Base-by-base conservation (phyloP, 2,329 filamentous ascomycete genomes). In the Penicillium sp. region DNA sequence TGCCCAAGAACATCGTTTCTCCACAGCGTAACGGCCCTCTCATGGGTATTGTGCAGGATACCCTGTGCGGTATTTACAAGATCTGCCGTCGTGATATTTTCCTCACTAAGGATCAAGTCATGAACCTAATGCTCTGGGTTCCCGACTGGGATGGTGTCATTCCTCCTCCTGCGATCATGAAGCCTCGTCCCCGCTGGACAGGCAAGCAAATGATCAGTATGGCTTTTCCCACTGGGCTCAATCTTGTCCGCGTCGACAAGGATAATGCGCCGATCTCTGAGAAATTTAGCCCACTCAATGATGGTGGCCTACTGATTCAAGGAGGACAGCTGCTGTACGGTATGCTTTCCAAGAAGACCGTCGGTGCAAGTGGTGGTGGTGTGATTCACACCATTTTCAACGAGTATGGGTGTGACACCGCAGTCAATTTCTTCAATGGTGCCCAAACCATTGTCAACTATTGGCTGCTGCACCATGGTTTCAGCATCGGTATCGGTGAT, bases 31-130 rank as follows among this genome's bases (percentile, higher is more conserved):
- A 99, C 79, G 91, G 92, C 59, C 96, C 95, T 51, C 84, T 99
- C 59, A 99, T 99, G 96, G 96, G 96, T 87, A 98, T 99, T 69
- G 95, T 99, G 25, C 95, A 99, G 77, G 95, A 99, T 78, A 97
- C 94, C 26, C 84, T 99, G 61, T 95, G 93, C 68, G 95, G 96
- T 79, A 89, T 93, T 46, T 99, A 97, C 86, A 99, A 99, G 82
- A 88, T 99, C 69, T 97, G 91, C 71, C 90, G 93, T 70, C 89
- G 93, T 75, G 95, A 99, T 76, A 88, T 92, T 33, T 97, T 99
- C 80, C 80, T 99, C 61, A 90, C 87, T 59, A 93, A 94, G 76
- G 90, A 97, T 68, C 85, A 93, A 75, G 90, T 99, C 66, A 98
- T 97, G 93, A 96, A 97, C 76, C 85, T 96, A 68, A 89, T 99